Base-by-base conservation (phyloP, 2,329 filamentous ascomycete genomes). In the Dryadomyces sulphureus region DNA sequence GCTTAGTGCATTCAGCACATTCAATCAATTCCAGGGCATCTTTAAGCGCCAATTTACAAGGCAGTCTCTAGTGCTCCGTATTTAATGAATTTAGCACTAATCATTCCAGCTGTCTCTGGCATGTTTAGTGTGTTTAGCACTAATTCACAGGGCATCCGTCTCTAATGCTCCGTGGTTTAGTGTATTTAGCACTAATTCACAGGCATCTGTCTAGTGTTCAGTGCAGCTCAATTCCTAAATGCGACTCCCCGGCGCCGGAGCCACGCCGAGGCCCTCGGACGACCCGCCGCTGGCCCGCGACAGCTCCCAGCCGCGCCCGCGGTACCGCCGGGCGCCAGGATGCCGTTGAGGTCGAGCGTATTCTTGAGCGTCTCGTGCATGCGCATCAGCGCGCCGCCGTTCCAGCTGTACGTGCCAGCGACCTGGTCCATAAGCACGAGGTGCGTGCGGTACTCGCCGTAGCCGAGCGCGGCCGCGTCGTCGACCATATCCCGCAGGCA, bases 381-480 rank as follows among this genome's bases (percentile, higher is more conserved):
- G 38, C 59, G 59, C 60, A 64, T 60, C 47, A 63, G 54, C 6
- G 60, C 60, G n/a, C 59, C 57, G 34, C 62, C 56, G 48, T 66
- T 66, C 59, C 60, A 68, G 46, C 55, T 61, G 49, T 69, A 69
- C 6, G 63, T 67, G 4, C 54, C 59, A 0, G 62, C 60, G 21
- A 69, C 60, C 54, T 67, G 63, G 49, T 68, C 64, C 64, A 66
- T 66, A n/a, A 66, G 48, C 19, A 59, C 62, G 11, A 69, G 53
- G 50, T 68, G 65, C 5, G 65, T 66, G 14, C 65, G 56, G 54
- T 68, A 68, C 50, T 68, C 65, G 41, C 65, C 64, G 48, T 63
- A 67, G 2, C 64, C 64, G 8, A 56, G 54, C 3, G 52, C 56
- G 1, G 64, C 64, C 11, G 61, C 62, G 41, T 67, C 63, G 32